Conservation (phyloP, 306 rosid species). For the Mimosa bimucronata region DNA sequence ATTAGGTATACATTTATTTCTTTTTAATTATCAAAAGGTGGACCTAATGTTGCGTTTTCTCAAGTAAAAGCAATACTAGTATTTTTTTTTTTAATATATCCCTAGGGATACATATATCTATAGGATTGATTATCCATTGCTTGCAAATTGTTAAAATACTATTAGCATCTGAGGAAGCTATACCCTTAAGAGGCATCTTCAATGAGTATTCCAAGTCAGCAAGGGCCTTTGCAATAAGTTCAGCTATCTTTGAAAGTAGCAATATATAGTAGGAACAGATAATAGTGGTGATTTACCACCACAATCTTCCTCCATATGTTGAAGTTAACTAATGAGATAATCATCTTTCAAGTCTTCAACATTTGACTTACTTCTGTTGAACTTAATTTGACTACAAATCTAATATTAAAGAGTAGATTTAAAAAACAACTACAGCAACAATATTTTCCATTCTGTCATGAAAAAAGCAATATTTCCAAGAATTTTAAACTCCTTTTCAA, state of each 20-base stretch:
- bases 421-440: neutral
- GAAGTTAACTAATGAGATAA: neutral
- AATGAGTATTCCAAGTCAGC: slow-evolving; percentile 31
- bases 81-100: too few species aligned
- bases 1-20: too few species aligned
- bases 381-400: too few species aligned
- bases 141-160: too few species aligned
- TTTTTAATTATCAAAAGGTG: too few species aligned
- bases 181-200: slow-evolving; percentile 35
- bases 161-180: slow-evolving; percentile 31
- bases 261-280: neutral
- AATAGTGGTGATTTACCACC: neutral
- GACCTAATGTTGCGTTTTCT: too few species aligned
- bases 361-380: too few species aligned
- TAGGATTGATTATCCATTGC: too few species aligned
- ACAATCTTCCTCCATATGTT: slow-evolving; percentile 15
- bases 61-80: too few species aligned
- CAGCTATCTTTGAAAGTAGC: slow-evolving; percentile 6
- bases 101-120: too few species aligned
- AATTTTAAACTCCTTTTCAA: neutral
- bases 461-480: neutral
- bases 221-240: slow-evolving; percentile 19
- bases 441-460: neutral
- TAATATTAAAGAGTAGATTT: too few species aligned
- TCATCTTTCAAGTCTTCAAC: neutral